Percentiles rank a stretch among this genome's conserved stretches.
phyloP scores from a whole-genome alignment of 129 eudicot species.

The Artemisia annua region DNA sequence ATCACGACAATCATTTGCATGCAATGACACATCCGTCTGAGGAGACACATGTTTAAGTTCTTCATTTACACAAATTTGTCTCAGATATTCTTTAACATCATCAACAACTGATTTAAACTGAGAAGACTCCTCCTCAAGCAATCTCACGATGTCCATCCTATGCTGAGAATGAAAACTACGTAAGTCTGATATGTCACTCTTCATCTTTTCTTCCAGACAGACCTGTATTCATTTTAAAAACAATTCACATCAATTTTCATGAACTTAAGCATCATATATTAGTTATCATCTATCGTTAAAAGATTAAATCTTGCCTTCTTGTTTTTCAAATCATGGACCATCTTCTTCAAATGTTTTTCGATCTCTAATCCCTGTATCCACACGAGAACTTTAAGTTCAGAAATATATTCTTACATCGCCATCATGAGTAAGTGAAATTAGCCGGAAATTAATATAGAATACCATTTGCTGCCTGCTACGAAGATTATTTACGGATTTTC shows the following conservation, averaged over 20 bases:
- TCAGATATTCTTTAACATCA: slow-evolving; percentile 51
- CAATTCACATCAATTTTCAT: slow-evolving; percentile 12
- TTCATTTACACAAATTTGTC: slow-evolving; percentile 32
- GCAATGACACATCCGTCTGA: slow-evolving; percentile 26
- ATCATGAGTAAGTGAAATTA: neutral
- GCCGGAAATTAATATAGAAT: slow-evolving; percentile 10
- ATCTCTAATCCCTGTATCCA: slow-evolving; percentile 72
- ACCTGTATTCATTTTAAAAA: slow-evolving; percentile 39
- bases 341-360: slow-evolving; percentile 72
- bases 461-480: slow-evolving; percentile 71
- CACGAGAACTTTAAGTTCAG: neutral
- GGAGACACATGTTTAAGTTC: slow-evolving; percentile 34
- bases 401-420: neutral
- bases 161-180: slow-evolving; percentile 47
- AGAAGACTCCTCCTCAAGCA: slow-evolving; percentile 64
- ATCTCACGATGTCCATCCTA: slow-evolving; percentile 40
- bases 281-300: slow-evolving; percentile 1
- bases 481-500: slow-evolving; percentile 47
- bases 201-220: slow-evolving; percentile 44
- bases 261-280: slow-evolving; percentile 19
- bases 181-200: slow-evolving; percentile 49
- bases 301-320: slow-evolving; percentile 46
- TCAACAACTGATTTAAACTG: slow-evolving; percentile 43
- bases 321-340: slow-evolving; percentile 58
- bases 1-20: slow-evolving; percentile 69